Evolutionary conservation across 768 basidiomycete species (phyloP).

Genomic region (Tylopilus plumbeoviolaceoides): DNA sequence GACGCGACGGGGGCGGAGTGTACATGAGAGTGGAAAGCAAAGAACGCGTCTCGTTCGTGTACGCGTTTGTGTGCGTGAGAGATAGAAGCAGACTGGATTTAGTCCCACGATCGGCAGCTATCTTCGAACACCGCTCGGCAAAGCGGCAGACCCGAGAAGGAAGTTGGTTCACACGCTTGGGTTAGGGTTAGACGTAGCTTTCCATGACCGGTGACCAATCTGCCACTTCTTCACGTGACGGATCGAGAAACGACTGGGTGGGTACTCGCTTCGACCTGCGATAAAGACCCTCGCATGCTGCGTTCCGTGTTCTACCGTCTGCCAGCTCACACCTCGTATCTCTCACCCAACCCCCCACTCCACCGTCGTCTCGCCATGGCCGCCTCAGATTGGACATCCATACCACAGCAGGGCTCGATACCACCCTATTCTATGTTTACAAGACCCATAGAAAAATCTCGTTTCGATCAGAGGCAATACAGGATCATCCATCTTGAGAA

Average conservation of each 20-base stretch:
- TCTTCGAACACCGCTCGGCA: no score
- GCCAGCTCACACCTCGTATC: background rate
- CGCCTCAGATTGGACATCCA: slow-evolving; percentile 18
- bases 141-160: no score
- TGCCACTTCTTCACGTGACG: slow-evolving; percentile 12
- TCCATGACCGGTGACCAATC: no score
- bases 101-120: no score
- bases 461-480: slow-evolving; percentile 78
- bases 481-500: slow-evolving; percentile 81
- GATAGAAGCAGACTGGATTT: background rate
- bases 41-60: slow-evolving; percentile 8
- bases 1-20: slow-evolving; percentile 22
- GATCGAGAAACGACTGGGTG: slow-evolving; percentile 21
- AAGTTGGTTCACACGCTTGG: no score
- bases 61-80: slow-evolving; percentile 24
- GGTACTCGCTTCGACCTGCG: slow-evolving; percentile 11
- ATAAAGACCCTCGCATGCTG: slow-evolving; percentile 1
- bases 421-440: slow-evolving; percentile 55
- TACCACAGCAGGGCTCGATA: slow-evolving; percentile 14
- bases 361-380: slow-evolving; percentile 22
- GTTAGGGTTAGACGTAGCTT: no score
- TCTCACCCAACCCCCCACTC: background rate
- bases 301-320: slow-evolving; percentile 13
- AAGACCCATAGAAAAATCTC: slow-evolving; percentile 62
- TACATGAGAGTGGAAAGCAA: slow-evolving; percentile 4